Percentiles rank a stretch among this genome's conserved stretches.
These are phyloP conservation scores for Cladorrhinum sp. DNA, from an alignment of 2,329 filamentous ascomycete genomes.

Conservation along the genomic window DNA sequence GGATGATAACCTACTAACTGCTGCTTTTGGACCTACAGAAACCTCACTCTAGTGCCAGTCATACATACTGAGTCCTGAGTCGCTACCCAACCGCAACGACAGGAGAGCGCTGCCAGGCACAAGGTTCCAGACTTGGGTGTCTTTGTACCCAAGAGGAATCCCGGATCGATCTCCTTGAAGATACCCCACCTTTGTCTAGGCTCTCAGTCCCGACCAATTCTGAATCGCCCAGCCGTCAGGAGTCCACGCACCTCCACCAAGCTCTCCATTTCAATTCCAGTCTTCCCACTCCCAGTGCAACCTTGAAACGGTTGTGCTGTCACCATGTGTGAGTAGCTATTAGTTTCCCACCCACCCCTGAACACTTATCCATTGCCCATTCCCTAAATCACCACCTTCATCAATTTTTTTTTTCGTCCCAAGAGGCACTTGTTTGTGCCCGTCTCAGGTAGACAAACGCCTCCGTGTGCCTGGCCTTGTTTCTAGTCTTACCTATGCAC, in stretches of 20 bases:
- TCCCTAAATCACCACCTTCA: not conserved
- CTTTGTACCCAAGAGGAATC: not conserved
- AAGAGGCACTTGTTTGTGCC: not conserved
- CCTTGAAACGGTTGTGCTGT: not conserved
- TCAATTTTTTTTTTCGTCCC: not conserved
- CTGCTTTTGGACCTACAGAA: not conserved
- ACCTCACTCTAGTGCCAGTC: not conserved
- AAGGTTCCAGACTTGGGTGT: not conserved
- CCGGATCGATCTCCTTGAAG: not conserved
- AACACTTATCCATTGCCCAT: not conserved
- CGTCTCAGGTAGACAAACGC: not conserved
- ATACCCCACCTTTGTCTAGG: not conserved
- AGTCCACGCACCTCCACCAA: not conserved
- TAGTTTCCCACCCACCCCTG: not conserved
- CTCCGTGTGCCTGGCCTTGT: not conserved
- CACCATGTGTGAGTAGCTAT: slow-evolving; percentile 17
- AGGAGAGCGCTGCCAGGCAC: too few species aligned
- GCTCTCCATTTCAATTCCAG: not conserved
- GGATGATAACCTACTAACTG: not conserved
- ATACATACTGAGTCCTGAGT: not conserved
- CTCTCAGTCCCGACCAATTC: not conserved
- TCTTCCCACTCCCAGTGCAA: not conserved
- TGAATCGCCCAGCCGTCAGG: not conserved
- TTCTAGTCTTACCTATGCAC: not conserved
- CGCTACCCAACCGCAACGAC: not conserved